Percentiles rank a stretch among this genome's conserved stretches.
Evolutionary conservation across 345 rosid species (phyloP).

Genomic region (Salix udensis): DNA sequence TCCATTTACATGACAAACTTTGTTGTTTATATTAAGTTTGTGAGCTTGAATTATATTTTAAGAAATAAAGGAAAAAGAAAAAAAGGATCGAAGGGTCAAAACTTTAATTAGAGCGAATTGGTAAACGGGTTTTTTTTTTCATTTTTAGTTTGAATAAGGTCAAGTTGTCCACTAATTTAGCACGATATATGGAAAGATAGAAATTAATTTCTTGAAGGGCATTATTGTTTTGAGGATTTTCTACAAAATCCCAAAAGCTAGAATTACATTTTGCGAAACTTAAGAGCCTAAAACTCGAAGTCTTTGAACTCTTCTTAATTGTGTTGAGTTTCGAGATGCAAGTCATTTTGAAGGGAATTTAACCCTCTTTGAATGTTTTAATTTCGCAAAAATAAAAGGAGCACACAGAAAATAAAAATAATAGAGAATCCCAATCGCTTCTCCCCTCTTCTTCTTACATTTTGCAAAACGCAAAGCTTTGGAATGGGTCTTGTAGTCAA

Average conservation of each 20-base stretch:
- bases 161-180: slow-evolving; percentile 13
- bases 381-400: neutral
- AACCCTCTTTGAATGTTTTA: neutral
- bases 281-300: too few relatives aligned
- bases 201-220: neutral
- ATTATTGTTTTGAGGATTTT: slow-evolving; percentile 10
- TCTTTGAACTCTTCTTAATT: too few relatives aligned
- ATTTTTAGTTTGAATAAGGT: neutral
- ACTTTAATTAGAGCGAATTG: neutral
- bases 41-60: neutral
- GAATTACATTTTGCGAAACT: too few relatives aligned
- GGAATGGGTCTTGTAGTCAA: too few relatives aligned
- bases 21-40: neutral
- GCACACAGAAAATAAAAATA: too few relatives aligned
- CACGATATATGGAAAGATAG: slow-evolving; percentile 1
- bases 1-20: slow-evolving; percentile 2
- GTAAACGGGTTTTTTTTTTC: too few relatives aligned
- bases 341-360: neutral
- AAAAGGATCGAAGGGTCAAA: neutral
- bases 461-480: too few relatives aligned
- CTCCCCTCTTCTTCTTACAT: too few relatives aligned
- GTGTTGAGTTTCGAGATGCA: too few relatives aligned
- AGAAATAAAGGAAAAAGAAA: too few relatives aligned
- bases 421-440: too few relatives aligned
- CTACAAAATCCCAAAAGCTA: too few relatives aligned